These are phyloP conservation scores for Aethionema arabicum DNA, from an alignment of 345 rosid species.

Conservation along the genomic window DNA sequence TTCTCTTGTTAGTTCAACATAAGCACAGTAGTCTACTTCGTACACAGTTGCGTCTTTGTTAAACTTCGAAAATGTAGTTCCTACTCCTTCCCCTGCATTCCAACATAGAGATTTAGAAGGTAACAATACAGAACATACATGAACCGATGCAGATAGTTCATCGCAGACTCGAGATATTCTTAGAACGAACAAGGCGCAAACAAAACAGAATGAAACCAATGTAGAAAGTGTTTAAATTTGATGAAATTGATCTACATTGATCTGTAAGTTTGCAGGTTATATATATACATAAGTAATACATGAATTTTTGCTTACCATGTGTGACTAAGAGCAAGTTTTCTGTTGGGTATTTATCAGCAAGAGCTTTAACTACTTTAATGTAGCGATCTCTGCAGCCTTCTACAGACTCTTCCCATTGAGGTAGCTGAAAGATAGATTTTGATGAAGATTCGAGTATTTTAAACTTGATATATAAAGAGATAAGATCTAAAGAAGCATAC, in stretches of 20 bases:
- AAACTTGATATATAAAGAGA: too few species aligned
- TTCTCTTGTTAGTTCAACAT: slow-evolving; percentile 53
- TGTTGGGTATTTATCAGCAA: slow-evolving; percentile 70
- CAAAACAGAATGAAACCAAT: too few species aligned
- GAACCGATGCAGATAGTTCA: too few species aligned
- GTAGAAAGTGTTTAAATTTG: too few species aligned
- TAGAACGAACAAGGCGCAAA: too few species aligned
- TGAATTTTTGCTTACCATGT: slow-evolving; percentile 50
- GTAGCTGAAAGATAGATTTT: slow-evolving; percentile 47
- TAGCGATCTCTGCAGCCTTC: slow-evolving; percentile 52
- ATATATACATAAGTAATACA: neutral
- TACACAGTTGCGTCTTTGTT: slow-evolving; percentile 40
- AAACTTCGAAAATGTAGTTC: slow-evolving; percentile 54
- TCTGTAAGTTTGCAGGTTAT: too few species aligned
- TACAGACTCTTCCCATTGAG: slow-evolving; percentile 66
- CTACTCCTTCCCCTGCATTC: slow-evolving; percentile 76
- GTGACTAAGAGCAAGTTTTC: slow-evolving; percentile 84
- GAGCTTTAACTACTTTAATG: slow-evolving; percentile 50
- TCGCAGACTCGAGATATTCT: too few species aligned
- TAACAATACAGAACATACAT: too few species aligned
- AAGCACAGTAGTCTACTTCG: slow-evolving; percentile 71
- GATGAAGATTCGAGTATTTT: neutral
- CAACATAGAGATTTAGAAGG: too few species aligned
- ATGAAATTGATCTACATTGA: too few species aligned
- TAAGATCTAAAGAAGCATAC: slow-evolving; percentile 27